phyloP scores from a whole-genome alignment of 1,139 yeast genomes.

The Nakaseomyces bracarensis region DNA sequence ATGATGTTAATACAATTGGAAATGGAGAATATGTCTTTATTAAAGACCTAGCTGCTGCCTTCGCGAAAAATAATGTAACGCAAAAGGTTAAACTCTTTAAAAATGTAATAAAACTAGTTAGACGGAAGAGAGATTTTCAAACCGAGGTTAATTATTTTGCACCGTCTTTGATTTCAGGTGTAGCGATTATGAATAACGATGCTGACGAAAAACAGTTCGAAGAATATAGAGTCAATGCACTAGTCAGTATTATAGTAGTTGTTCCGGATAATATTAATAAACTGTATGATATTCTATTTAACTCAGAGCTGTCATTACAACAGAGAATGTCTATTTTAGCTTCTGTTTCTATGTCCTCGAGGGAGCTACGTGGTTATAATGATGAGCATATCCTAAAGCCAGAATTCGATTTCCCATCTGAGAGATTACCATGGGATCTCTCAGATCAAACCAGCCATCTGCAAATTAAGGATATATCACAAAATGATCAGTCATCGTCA shows the following conservation, averaged over 20 bases:
- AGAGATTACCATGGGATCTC: slow-evolving; percentile 28
- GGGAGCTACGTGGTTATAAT: slow-evolving; percentile 54
- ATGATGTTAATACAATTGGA: too few relatives aligned
- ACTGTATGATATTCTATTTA: slow-evolving; percentile 40
- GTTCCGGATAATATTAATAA: slow-evolving; percentile 37
- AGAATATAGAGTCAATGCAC: slow-evolving; percentile 44
- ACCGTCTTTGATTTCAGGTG: slow-evolving; percentile 37
- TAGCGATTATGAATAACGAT: slow-evolving; percentile 42
- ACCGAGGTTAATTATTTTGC: slow-evolving; percentile 38
- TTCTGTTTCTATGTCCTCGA: slow-evolving; percentile 48
- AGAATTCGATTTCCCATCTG: slow-evolving; percentile 31
- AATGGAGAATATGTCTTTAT: slow-evolving; percentile 28
- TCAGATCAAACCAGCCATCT: too few relatives aligned
- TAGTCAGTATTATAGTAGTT: slow-evolving; percentile 48
- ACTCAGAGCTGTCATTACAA: slow-evolving; percentile 62
- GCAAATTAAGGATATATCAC: too few relatives aligned
- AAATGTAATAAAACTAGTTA: slow-evolving; percentile 29
- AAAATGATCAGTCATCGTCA: slow-evolving; percentile 7
- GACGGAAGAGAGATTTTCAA: slow-evolving; percentile 32
- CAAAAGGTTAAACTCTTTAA: slow-evolving; percentile 21
- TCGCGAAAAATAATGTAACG: slow-evolving; percentile 15
- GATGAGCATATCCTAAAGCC: slow-evolving; percentile 39
- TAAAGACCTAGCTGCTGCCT: slow-evolving; percentile 31
- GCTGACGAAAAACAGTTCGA: slow-evolving; percentile 49
- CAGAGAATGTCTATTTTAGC: slow-evolving; percentile 52